These are phyloP conservation scores for Immersiporthe knoxdaviesiana DNA, from an alignment of 2,329 filamentous ascomycete genomes.

Conservation along the genomic window DNA sequence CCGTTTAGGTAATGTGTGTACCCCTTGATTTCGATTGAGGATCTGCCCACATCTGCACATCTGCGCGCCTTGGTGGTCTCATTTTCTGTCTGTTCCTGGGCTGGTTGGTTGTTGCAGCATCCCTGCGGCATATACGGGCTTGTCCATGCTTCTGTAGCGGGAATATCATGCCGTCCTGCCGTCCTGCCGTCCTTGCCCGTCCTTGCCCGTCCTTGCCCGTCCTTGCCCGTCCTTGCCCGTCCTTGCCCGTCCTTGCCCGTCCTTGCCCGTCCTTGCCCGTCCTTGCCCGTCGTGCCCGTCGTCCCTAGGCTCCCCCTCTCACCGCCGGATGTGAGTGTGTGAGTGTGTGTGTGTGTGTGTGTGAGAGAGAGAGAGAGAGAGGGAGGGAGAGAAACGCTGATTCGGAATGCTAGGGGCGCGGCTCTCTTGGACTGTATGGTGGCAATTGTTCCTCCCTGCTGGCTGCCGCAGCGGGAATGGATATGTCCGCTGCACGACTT, in stretches of 20 bases:
- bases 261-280: too few species aligned
- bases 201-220: too few species aligned
- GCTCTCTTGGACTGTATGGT: constrained; percentile 27
- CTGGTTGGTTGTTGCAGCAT: background rate
- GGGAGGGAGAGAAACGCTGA: too few species aligned
- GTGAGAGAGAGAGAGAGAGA: too few species aligned
- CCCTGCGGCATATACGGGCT: background rate
- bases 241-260: too few species aligned
- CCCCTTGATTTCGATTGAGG: background rate
- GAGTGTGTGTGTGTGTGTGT: too few species aligned
- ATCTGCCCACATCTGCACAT: background rate
- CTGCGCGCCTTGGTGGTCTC: background rate
- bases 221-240: too few species aligned
- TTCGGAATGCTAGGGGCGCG: background rate
- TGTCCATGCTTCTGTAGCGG: background rate
- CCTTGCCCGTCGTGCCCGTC: too few species aligned
- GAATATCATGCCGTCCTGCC: background rate
- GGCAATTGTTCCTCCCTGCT: constrained; percentile 22
- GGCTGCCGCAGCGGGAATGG: constrained; percentile 5
- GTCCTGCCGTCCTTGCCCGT: too few species aligned
- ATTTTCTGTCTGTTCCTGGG: background rate
- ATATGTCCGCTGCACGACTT: constrained; percentile 1
- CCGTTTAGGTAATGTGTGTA: background rate
- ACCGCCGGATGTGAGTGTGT: background rate
- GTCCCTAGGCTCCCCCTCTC: background rate